Conservation (phyloP, 169 alveolate species). For the Fabrea salina region DNA sequence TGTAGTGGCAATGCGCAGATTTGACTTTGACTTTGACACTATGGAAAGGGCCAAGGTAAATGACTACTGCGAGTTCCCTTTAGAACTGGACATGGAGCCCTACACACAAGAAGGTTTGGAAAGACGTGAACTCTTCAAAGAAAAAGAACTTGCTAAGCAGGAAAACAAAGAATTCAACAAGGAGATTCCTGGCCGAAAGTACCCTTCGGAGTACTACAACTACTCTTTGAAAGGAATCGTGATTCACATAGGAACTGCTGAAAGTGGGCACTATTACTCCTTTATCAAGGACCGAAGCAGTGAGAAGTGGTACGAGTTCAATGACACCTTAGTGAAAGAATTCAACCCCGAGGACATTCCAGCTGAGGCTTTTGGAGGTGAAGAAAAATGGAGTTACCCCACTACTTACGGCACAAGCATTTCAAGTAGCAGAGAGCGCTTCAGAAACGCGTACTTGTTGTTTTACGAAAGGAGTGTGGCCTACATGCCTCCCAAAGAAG, state of each 20-base stretch:
- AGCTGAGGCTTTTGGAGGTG: conserved; percentile 84
- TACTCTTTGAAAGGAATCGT: conserved; percentile 80
- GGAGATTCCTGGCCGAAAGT: conserved; percentile 34
- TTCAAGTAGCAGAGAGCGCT: conserved; percentile 29
- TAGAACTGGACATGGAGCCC: conserved; percentile 76
- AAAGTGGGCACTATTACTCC: conserved; percentile 84
- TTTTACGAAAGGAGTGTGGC: conserved; percentile 66
- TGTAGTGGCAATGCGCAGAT: conserved; percentile 70
- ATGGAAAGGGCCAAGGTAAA: conserved; percentile 80
- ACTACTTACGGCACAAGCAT: conserved; percentile 45
- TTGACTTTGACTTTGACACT: conserved; percentile 75
- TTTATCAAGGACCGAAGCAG: conserved; percentile 67
- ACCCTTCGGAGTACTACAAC: conserved; percentile 58
- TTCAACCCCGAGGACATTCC: conserved; percentile 66
- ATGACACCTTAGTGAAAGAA: conserved; percentile 69
- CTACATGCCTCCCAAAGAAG: conserved; percentile 52
- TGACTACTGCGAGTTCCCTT: conserved; percentile 82
- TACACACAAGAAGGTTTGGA: conserved; percentile 73
- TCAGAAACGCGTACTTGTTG: conserved; percentile 70
- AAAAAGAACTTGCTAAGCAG: conserved; percentile 39
- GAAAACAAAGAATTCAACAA: conserved; percentile 56
- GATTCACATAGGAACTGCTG: conserved; percentile 84
- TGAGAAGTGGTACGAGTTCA: conserved; percentile 82
- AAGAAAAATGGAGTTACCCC: conserved; percentile 42
- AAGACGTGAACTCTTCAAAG: conserved; percentile 49